Percentiles rank a stretch among this genome's conserved stretches.
Conservation (phyloP, 352 stramenopile genomes). For the Phytopythium oedochilum region DNA sequence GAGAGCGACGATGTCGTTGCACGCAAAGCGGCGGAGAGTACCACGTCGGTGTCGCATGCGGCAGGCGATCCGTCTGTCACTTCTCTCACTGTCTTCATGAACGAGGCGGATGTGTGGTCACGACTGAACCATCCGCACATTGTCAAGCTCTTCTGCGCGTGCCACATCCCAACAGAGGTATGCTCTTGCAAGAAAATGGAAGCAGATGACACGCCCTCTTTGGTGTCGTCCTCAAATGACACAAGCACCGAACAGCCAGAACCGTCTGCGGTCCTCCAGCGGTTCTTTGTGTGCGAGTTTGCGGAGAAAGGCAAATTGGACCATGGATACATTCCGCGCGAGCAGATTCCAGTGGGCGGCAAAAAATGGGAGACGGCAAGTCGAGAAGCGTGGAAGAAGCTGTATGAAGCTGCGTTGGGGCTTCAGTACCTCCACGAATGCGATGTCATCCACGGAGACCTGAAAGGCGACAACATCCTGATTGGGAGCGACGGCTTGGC, state of each 20-base stretch:
- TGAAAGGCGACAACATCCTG: conserved; percentile 13
- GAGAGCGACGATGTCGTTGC: neutral
- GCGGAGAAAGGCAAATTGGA: neutral
- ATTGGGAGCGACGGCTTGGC: conserved; percentile 13
- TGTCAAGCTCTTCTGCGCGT: neutral
- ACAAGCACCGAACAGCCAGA: neutral
- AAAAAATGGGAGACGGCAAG: neutral
- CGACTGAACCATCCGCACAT: conserved; percentile 2
- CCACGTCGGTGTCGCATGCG: neutral
- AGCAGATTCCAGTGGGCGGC: too few relatives aligned
- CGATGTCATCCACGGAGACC: conserved; percentile 13
- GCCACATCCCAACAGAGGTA: neutral
- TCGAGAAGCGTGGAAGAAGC: conserved; percentile 14
- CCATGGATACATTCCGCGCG: neutral
- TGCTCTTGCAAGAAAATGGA: neutral
- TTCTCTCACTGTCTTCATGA: neutral
- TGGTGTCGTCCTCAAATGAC: neutral
- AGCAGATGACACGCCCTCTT: neutral
- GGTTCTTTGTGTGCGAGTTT: conserved; percentile 2
- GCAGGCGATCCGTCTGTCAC: neutral
- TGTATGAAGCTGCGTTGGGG: conserved; percentile 17
- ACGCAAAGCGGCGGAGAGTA: neutral
- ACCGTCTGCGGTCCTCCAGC: neutral
- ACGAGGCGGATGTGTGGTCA: conserved; percentile 3
- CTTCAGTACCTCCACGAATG: conserved; percentile 19